phyloP scores from a whole-genome alignment of 106 monocot species.

The Triglochin maritima region DNA sequence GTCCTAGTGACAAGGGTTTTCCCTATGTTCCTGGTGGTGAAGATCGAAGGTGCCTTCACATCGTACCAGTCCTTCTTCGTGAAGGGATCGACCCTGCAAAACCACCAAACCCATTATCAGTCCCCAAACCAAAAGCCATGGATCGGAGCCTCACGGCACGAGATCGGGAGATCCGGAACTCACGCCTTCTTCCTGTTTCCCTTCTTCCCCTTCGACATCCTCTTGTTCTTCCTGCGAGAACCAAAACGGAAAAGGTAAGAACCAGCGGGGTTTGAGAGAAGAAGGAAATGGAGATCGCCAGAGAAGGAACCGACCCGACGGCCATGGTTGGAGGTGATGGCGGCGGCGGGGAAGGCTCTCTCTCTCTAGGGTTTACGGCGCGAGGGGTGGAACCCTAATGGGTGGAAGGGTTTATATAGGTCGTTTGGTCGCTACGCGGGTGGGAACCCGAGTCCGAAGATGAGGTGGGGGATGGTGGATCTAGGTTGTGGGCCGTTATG shows the following conservation, averaged over 20 bases:
- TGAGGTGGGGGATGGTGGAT: no score
- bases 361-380: not conserved
- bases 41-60: constrained; percentile 35
- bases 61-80: constrained; percentile 46
- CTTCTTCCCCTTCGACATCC: constrained; percentile 43
- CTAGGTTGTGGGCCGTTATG: no score
- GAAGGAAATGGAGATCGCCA: not conserved
- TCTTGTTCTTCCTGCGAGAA: constrained; percentile 31
- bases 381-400: constrained; percentile 2
- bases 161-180: not conserved
- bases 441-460: not conserved
- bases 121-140: not conserved
- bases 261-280: not conserved
- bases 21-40: constrained; percentile 26
- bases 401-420: not conserved
- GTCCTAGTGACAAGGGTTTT: constrained; percentile 37
- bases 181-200: constrained; percentile 35
- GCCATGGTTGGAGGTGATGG: constrained; percentile 23
- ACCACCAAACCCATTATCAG: not conserved
- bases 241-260: not conserved
- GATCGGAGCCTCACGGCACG: not conserved
- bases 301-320: constrained; percentile 17
- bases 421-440: not conserved
- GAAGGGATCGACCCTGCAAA: constrained; percentile 37
- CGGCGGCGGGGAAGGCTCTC: constrained; percentile 1